phyloP scores from a whole-genome alignment of 176 grass and related monocot genomes.

The Miscanthus lutarioriparius region DNA sequence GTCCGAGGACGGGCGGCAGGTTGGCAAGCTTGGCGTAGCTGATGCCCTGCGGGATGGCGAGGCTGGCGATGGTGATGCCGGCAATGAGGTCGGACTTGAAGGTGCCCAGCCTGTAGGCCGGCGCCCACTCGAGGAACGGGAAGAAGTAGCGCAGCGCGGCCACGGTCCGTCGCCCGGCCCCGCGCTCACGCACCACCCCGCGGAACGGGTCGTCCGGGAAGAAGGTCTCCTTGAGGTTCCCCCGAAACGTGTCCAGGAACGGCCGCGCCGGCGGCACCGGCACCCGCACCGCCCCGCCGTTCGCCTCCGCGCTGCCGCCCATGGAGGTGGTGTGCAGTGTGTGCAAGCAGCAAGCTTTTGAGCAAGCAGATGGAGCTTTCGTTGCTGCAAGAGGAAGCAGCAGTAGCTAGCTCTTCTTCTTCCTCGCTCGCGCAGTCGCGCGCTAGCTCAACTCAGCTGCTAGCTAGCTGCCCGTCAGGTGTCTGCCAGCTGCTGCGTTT shows the following conservation, averaged over 20 bases:
- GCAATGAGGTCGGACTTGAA: conserved; percentile 84
- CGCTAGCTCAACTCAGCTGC: not conserved
- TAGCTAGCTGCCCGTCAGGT: not conserved
- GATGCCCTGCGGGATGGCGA: conserved; percentile 99
- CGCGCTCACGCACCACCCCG: conserved; percentile 43
- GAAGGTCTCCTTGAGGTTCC: conserved; percentile 89
- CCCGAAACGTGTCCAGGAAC: conserved; percentile 67
- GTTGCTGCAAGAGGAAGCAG: not conserved
- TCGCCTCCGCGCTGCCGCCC: conserved; percentile 41
- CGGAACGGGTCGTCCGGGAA: conserved; percentile 94
- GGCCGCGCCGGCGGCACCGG: conserved; percentile 59
- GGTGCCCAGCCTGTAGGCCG: conserved; percentile 48
- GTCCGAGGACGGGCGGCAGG: conserved; percentile 77
- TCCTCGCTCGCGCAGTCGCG: too few species aligned
- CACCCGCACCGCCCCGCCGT: conserved; percentile 26
- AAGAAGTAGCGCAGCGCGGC: conserved; percentile 74
- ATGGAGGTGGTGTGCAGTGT: not conserved
- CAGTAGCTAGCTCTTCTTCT: not conserved
- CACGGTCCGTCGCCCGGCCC: conserved; percentile 14
- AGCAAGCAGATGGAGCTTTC: not conserved
- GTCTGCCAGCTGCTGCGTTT: not conserved
- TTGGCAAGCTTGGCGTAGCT: conserved; percentile 97
- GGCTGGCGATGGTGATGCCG: conserved; percentile 93
- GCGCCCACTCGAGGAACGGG: conserved; percentile 68
- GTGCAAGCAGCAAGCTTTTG: not conserved